These are phyloP conservation scores for Scedosporium dehoogii DNA, from an alignment of 2,329 filamentous ascomycete species.

Conservation along the genomic window DNA sequence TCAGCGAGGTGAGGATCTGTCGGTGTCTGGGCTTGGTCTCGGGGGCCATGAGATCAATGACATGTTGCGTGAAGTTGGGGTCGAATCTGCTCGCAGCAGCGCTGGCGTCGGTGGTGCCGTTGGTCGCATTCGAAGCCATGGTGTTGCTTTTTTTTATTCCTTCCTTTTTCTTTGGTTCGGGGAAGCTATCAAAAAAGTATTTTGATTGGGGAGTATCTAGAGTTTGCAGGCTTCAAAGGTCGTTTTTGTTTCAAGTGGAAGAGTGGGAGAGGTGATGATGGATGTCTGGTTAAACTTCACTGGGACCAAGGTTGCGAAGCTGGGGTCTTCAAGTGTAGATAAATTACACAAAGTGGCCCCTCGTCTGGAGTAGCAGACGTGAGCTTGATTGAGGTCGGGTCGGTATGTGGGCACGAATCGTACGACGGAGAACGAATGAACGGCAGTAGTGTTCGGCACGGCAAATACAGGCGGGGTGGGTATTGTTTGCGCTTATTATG, in stretches of 20 bases:
- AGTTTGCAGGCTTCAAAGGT: too few species aligned
- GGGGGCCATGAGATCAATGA: conserved; percentile 64
- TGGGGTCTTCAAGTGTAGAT: too few species aligned
- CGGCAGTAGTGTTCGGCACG: neutral
- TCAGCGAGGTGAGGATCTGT: conserved; percentile 52
- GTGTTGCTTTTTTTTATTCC: neutral
- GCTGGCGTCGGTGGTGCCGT: conserved; percentile 19
- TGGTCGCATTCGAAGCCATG: conserved; percentile 9
- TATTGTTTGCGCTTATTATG: too few species aligned
- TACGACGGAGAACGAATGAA: neutral
- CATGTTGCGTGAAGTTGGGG: conserved; percentile 65
- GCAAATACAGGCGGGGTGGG: too few species aligned
- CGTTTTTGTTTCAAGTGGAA: too few species aligned
- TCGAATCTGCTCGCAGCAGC: conserved; percentile 44
- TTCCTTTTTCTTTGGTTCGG: neutral
- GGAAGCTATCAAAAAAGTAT: neutral
- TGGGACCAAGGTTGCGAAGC: too few species aligned
- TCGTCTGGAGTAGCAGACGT: neutral
- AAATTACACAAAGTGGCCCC: neutral
- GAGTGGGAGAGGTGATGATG: too few species aligned
- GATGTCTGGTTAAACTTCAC: too few species aligned
- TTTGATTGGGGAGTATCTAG: neutral
- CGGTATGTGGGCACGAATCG: neutral
- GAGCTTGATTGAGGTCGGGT: neutral
- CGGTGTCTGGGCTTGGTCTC: conserved; percentile 56